Conservation (phyloP, 176 grass and related monocot species). For the Neostapfia colusana region DNA sequence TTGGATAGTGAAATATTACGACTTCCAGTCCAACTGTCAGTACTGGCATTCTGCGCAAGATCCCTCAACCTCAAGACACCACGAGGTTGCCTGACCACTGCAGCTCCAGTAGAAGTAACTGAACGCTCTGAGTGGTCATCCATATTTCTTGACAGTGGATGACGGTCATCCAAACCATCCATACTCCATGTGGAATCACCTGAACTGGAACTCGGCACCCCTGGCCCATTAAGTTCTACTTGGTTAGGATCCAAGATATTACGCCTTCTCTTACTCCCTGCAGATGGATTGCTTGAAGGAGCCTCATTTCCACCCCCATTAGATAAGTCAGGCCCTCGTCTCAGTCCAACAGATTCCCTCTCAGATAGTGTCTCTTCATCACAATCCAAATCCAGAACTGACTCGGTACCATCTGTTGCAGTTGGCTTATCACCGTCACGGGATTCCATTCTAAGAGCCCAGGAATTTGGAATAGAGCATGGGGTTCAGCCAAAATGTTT, state of each 20-base stretch:
- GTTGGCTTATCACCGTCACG: conserved; percentile 44
- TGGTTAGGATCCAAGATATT: conserved; percentile 46
- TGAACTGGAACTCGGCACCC: conserved; percentile 37
- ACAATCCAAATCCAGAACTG: conserved; percentile 54
- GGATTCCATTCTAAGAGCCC: conserved; percentile 69
- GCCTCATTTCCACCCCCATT: conserved; percentile 54
- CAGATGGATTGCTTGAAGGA: conserved; percentile 41
- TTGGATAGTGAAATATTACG: conserved; percentile 37
- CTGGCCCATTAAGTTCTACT: conserved; percentile 43
- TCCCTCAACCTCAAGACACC: conserved; percentile 58
- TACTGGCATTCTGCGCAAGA: conserved; percentile 35
- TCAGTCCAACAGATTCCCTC: conserved; percentile 45
- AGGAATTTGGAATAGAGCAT: not conserved
- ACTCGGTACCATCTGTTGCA: conserved; percentile 47
- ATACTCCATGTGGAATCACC: conserved; percentile 55
- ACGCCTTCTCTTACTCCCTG: conserved; percentile 55
- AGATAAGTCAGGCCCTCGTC: conserved; percentile 24
- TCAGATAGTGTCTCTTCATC: conserved; percentile 58
- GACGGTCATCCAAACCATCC: conserved; percentile 40
- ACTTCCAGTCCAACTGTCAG: conserved; percentile 28
- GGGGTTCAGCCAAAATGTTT: not conserved
- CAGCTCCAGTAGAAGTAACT: conserved; percentile 39
- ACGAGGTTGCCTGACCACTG: conserved; percentile 47
- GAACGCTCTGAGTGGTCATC: conserved; percentile 40
- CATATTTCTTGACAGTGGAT: conserved; percentile 34